Evolutionary conservation across 2,329 filamentous ascomycete species (phyloP), one percentile per base, ranked within the genome.

Genomic region (Fusarium hainanense): DNA sequence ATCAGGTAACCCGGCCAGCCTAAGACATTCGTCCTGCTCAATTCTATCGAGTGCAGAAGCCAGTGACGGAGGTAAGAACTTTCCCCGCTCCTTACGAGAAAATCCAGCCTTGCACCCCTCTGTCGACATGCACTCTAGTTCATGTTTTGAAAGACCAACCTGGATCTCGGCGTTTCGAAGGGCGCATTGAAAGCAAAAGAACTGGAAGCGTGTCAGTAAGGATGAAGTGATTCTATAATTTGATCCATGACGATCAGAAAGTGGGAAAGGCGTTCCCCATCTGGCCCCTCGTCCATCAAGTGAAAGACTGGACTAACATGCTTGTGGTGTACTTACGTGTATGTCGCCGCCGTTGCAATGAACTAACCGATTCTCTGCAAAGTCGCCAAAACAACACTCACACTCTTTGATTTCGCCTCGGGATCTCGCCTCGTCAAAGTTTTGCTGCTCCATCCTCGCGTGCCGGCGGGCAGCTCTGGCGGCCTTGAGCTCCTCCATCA

Each of bases 161-260:
- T 90, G 85, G 9, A 82, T 87, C 73, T 93, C 88, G 7, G 93
- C 91, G 66, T 89, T 89, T 23, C 79, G 85, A 59, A 83, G 87
- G 8, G 89, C 85, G 75, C 93, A 97, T 2, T 80, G 79, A 48
- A 83, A 82, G 77, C 93, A 97, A 77, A 95, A 94, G 75, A 86
- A 87, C 80, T 83, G 30, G 3, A 20, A 1, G 14, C 0, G 14
- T 28, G 63, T 75, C 34, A 77, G 65, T 8, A 21, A 20, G 23
- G 5, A 11, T 11, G 20, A n/a, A 7, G 13, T 12, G n/a, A 28
- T 9, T 23, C 37, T 21, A 12, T n/a, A 37, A 27, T 10, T 13
- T 52, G 23, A 14, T n/a, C 25, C 16, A 14, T 27, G n/a, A 23
- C 16, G 34, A n/a, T 6, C 20, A 11, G 30, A 4, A 25, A n/a